Conservation (phyloP, 2,329 filamentous ascomycete genomes). For the Verticillium klebahnii region DNA sequence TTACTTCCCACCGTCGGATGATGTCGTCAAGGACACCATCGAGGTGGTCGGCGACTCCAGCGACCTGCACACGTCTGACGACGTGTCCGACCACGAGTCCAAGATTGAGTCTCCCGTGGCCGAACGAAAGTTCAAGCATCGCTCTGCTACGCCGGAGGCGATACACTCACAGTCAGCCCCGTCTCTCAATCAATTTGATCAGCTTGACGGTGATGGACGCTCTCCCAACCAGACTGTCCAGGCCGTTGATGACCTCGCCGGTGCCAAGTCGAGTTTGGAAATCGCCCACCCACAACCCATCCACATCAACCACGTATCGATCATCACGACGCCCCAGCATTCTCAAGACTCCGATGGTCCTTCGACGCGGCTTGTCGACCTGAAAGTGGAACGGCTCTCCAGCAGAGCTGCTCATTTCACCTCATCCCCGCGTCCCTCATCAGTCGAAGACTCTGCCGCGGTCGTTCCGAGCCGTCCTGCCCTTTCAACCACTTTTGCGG, state of each 20-base stretch:
- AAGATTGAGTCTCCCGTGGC: not conserved
- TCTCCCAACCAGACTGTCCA: not conserved
- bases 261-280: not conserved
- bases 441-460: not conserved
- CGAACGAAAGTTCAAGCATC: not conserved
- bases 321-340: constrained; percentile 3
- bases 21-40: constrained; percentile 53
- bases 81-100: constrained; percentile 14
- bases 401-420: not conserved
- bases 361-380: not conserved
- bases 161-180: not conserved
- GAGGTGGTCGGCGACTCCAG: constrained; percentile 43
- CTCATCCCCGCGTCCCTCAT: not conserved
- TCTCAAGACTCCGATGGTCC: not conserved
- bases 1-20: constrained; percentile 16
- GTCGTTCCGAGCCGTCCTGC: not conserved
- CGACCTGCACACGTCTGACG: constrained; percentile 23
- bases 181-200: not conserved
- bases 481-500: no score
- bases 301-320: constrained; percentile 9
- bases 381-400: not conserved
- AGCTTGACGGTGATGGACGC: not conserved
- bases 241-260: not conserved
- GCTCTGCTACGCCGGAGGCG: not conserved
- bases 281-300: constrained; percentile 13